Evolutionary conservation across 106 monocot genomes (phyloP).

Genomic region (Dioscorea zingiberensis): DNA sequence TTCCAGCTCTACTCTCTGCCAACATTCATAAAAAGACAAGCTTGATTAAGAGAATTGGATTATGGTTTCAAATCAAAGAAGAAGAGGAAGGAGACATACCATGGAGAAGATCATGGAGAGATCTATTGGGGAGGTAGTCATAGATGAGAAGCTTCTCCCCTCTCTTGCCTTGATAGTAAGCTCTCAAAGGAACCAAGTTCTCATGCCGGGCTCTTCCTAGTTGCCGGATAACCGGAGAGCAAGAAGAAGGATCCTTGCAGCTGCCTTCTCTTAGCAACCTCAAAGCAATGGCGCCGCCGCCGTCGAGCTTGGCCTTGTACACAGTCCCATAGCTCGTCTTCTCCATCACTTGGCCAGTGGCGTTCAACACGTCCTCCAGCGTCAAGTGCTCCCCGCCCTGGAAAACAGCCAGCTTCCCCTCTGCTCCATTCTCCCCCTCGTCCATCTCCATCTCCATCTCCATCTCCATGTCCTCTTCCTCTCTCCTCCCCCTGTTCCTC

Average conservation of each 20-base stretch:
- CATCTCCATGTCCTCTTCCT: constrained; percentile 26
- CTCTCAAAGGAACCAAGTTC: constrained; percentile 66
- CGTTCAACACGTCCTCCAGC: constrained; percentile 82
- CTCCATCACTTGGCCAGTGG: constrained; percentile 87
- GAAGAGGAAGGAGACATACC: constrained; percentile 16
- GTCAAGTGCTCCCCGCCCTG: constrained; percentile 85
- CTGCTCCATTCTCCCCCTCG: constrained; percentile 21
- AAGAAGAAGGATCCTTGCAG: constrained; percentile 48
- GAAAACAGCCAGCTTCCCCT: constrained; percentile 74
- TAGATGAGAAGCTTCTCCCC: constrained; percentile 96
- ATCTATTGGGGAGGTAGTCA: constrained; percentile 66
- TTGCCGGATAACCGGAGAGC: constrained; percentile 53
- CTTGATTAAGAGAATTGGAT: too few relatives aligned
- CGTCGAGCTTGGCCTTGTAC: constrained; percentile 90
- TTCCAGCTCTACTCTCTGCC: constrained; percentile 43
- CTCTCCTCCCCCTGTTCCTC: constrained; percentile 16
- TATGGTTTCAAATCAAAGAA: not conserved
- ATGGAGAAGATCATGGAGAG: constrained; percentile 65
- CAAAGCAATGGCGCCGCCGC: constrained; percentile 67
- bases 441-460: constrained; percentile 18
- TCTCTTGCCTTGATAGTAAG: constrained; percentile 84
- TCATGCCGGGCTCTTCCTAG: constrained; percentile 76
- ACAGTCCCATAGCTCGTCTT: constrained; percentile 87
- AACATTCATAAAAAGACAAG: not conserved
- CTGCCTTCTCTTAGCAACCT: constrained; percentile 74